These are phyloP conservation scores for Flaveria floridana DNA, from an alignment of 140 eudicot species.

Conservation along the genomic window DNA sequence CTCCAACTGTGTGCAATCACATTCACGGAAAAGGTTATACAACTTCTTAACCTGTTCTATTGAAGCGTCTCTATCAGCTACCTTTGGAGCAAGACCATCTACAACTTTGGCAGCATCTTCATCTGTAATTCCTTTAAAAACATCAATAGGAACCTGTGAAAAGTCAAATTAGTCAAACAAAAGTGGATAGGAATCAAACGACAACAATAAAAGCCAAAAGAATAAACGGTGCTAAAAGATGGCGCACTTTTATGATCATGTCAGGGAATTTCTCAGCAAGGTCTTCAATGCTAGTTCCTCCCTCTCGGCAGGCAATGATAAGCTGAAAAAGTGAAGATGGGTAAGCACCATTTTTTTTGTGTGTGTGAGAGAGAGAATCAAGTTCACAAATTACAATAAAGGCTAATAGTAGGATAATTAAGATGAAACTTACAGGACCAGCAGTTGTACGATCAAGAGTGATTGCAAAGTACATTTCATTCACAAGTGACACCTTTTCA, in stretches of 20 bases:
- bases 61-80: constrained; percentile 66
- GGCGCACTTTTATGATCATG: constrained; percentile 69
- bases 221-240: neutral
- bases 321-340: constrained; percentile 43
- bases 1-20: constrained; percentile 85
- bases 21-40: constrained; percentile 72
- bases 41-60: constrained; percentile 91
- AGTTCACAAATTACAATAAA: neutral
- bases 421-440: constrained; percentile 75
- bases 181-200: neutral
- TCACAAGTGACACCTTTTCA: constrained; percentile 82
- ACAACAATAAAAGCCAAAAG: neutral
- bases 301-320: constrained; percentile 74
- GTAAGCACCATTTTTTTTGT: neutral
- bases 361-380: neutral
- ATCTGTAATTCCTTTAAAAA: constrained; percentile 86
- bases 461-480: constrained; percentile 96
- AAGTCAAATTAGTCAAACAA: constrained; percentile 13
- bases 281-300: constrained; percentile 95
- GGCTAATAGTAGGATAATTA: neutral
- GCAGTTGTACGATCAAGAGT: constrained; percentile 90
- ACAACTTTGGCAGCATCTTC: constrained; percentile 97
- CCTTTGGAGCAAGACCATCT: constrained; percentile 82
- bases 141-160: constrained; percentile 82
- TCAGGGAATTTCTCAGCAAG: constrained; percentile 90